Evolutionary conservation across 2,329 filamentous ascomycete genomes (phyloP), one percentile per base, ranked within the genome.

Genomic region (Colletotrichum lindemuthianum): DNA sequence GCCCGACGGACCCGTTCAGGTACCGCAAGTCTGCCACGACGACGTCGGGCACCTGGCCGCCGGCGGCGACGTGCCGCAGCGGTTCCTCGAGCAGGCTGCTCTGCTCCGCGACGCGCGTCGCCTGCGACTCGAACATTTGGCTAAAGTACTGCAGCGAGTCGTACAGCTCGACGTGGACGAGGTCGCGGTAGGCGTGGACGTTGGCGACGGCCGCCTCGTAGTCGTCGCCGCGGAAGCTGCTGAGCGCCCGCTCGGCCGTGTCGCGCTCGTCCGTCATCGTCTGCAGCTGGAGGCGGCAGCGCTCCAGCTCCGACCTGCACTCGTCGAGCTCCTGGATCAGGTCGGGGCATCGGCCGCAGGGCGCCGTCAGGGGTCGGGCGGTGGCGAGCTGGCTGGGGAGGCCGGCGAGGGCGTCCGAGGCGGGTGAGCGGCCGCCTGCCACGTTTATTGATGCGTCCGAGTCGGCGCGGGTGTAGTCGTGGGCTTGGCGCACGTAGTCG

Each of bases 161-260:
- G 34, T 33, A 45, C 33, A 65, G 12, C 3, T 65, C 63, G 9
- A 15, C n/a, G 40, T 53, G 59, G 15, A 65, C 11, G 8, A 58
- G 52, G 24, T 16, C 7, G 37, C 53, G 50, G 45, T 65, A 65
- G 45, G 11, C 39, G 34, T 63, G 24, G 41, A 63, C 41, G 15
- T 49, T 34, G n/a, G 43, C 37, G 15, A 65, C 11, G 13, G 63
- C 59, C 13, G 36, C 9, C 15, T 55, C 37, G 39, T 57, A 40
- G 8, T 63, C 39, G 36, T 16, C 33, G 11, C 51, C 34, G 4
- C 11, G 3, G 24, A 57, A 12, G 7, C 16, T 37, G 11, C 37
- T 37, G n/a, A 63, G 34, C 10, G 47, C 36, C 8, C 5, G 15
- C 34, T 47, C 16, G n/a, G 56, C 53, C 12, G 36, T 34, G 6